phyloP scores from a whole-genome alignment of 2,329 filamentous ascomycete genomes.

The Fusarium bulbicola region DNA sequence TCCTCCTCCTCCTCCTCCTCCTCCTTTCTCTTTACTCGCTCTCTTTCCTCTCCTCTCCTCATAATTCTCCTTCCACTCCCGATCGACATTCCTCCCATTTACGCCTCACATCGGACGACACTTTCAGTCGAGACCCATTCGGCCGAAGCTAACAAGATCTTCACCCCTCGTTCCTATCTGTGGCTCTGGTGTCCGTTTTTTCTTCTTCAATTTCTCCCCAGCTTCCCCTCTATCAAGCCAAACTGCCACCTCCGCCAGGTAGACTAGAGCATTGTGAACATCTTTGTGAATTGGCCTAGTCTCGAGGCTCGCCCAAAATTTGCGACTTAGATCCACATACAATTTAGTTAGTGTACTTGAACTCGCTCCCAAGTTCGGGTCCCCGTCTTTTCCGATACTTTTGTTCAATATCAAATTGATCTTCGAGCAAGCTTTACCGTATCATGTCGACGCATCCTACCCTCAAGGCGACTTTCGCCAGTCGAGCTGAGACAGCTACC shows the following conservation, averaged over 20 bases:
- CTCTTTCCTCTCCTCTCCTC: constrained; percentile 5
- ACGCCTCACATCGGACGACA: constrained; percentile 10
- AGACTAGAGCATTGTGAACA: constrained; percentile 9
- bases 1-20: constrained; percentile 1
- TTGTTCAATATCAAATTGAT: neutral
- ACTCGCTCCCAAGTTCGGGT: neutral
- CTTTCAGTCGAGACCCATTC: constrained; percentile 12
- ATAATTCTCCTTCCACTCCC: constrained; percentile 4
- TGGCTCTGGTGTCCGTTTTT: constrained; percentile 30
- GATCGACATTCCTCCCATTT: neutral
- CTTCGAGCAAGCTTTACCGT: neutral
- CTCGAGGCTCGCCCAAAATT: constrained; percentile 1
- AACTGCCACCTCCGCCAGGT: constrained; percentile 34
- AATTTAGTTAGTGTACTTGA: neutral
- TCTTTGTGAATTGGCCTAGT: constrained; percentile 10
- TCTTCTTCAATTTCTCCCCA: constrained; percentile 1
- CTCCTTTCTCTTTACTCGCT: constrained; percentile 9
- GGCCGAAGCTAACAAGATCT: constrained; percentile 33
- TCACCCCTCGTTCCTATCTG: constrained; percentile 32
- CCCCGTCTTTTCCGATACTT: neutral
- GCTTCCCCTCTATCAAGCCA: constrained; percentile 36
- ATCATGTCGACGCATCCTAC: constrained; percentile 55
- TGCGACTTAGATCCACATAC: constrained; percentile 8
- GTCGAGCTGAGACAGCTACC: constrained; percentile 58
- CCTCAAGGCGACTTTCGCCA: constrained; percentile 62